These are phyloP conservation scores for Skeletonema marinoi DNA, from an alignment of 108 stramenopile genomes.

Conservation along the genomic window DNA sequence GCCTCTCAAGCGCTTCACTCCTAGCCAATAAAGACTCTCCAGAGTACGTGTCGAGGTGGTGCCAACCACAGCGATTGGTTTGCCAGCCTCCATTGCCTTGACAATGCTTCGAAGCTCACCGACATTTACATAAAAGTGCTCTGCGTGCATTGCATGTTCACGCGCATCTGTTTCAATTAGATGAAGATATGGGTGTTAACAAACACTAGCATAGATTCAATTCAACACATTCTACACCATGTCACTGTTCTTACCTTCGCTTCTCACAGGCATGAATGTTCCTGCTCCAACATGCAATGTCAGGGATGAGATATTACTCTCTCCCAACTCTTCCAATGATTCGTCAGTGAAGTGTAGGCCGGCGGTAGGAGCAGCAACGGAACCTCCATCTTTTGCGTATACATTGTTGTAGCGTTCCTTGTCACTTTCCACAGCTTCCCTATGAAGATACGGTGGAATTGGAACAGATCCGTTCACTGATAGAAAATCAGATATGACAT, in stretches of 20 bases:
- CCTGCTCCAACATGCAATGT: constrained; percentile 65
- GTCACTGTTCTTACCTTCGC: neutral
- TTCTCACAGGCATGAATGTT: constrained; percentile 55
- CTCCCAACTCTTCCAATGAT: constrained; percentile 30
- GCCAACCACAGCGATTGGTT: constrained; percentile 49
- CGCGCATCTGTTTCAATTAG: constrained; percentile 31
- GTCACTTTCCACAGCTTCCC: constrained; percentile 40
- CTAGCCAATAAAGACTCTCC: constrained; percentile 59
- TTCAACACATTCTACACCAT: too few relatives aligned
- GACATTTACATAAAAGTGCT: constrained; percentile 42
- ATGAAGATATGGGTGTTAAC: neutral
- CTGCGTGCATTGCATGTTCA: constrained; percentile 61
- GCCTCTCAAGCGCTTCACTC: constrained; percentile 36
- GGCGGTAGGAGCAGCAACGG: constrained; percentile 67
- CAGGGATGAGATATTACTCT: constrained; percentile 21
- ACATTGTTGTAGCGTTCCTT: constrained; percentile 51
- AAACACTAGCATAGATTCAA: too few relatives aligned
- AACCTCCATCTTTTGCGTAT: constrained; percentile 50
- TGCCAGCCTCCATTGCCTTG: constrained; percentile 31
- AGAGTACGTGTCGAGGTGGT: constrained; percentile 56
- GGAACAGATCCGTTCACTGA: constrained; percentile 40
- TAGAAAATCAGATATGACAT: constrained; percentile 35
- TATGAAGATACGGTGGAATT: constrained; percentile 59
- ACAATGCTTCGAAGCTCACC: constrained; percentile 34
- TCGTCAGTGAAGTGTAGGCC: constrained; percentile 57